Evolutionary conservation across 2,329 filamentous ascomycete genomes (phyloP).

Genomic region (Aspergillus spinulosporus): DNA sequence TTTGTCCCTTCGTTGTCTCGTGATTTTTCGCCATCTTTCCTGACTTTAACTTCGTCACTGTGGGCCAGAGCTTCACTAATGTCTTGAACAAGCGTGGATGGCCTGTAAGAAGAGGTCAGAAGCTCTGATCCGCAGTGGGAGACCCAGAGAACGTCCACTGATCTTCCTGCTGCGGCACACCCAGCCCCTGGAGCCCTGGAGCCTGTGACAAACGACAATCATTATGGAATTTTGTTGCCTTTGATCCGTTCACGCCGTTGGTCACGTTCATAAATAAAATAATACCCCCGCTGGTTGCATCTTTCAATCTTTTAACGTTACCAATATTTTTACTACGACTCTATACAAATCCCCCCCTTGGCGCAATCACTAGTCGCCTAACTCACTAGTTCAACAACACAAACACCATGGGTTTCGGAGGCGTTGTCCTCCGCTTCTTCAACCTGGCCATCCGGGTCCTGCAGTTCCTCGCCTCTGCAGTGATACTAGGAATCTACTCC

Average conservation of each 20-base stretch:
- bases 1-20: background rate
- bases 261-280: background rate
- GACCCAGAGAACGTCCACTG: constrained; percentile 21
- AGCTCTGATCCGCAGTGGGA: constrained; percentile 11
- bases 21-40: background rate
- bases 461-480: constrained; percentile 69
- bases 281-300: background rate
- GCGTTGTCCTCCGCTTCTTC: constrained; percentile 65
- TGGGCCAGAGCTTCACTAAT: constrained; percentile 19
- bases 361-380: too few relatives aligned
- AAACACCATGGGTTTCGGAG: constrained; percentile 57
- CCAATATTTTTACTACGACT: too few relatives aligned
- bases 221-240: constrained; percentile 26
- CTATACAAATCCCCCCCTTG: too few relatives aligned
- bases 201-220: constrained; percentile 14
- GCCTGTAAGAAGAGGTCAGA: constrained; percentile 15
- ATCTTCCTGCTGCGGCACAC: constrained; percentile 20
- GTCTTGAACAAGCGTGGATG: constrained; percentile 2
- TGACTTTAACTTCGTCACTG: constrained; percentile 14
- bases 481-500: constrained; percentile 76
- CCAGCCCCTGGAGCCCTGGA: constrained; percentile 20
- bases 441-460: constrained; percentile 73
- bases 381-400: background rate
- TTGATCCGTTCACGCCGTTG: constrained; percentile 10
- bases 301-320: background rate